Evolutionary conservation across 116 monocot species (phyloP), one percentile per base, ranked within the genome.

Genomic region (Zostera marina): DNA sequence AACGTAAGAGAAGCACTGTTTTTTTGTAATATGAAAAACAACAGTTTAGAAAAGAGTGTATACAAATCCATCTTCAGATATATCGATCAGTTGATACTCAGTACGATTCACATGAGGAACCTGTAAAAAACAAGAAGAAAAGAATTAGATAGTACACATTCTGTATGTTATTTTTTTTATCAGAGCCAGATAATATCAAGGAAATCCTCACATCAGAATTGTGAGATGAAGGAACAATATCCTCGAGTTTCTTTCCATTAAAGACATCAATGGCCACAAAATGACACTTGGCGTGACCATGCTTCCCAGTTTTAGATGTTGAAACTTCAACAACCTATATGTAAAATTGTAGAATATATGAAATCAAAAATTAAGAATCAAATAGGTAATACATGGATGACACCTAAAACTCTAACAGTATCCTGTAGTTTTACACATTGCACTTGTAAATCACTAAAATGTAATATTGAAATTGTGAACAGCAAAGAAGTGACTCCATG

Each of bases 21-120:
- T 49, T 15, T 32, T 40, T 42, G 11, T 52, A 23, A 13, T 7
- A 66, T 58, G 51, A 39, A 32, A 8, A 21, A 48, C 19, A 15
- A 6, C 47, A 47, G 9, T 49, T 16, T 19, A 4, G 12, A 16
- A 47, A 47, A 21, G 19, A 44, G 20, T 16, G 17, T 72, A 42
- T 68, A 82, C 82, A 72, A 82, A 82, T 64, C 78, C 82, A 72
- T 82, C 78, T 53, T 82, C 82, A 47, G 82, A 82, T 7, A 82
- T 82, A 64, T 82, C 82, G 72, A 82, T 82, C 71, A 82, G 68
- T 66, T 82, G 82, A 53, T 82, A 82, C 14, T 82, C 78, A 44
- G 82, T 82, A 52, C 78, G 74, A 51, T 67, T 82, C 6, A 82
- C 82, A 66, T 75, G 75, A 0, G 78, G 82, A 51, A 78, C 75